phyloP scores from a whole-genome alignment of 2,329 filamentous ascomycete genomes.

The Sporothrix luriei region DNA sequence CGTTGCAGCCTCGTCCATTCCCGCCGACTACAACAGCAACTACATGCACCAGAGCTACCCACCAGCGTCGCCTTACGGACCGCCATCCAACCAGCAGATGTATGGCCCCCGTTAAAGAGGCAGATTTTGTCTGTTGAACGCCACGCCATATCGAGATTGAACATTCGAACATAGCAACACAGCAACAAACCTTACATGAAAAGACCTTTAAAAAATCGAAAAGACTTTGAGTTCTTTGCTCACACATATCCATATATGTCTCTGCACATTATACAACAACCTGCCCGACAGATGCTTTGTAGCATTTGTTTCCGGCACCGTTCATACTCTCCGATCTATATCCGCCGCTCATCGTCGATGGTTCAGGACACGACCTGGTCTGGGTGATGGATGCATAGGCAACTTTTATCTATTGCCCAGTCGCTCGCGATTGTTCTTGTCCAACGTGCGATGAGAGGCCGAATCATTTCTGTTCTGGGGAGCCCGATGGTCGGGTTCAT shows the following conservation, averaged over 20 bases:
- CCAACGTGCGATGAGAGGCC: background rate
- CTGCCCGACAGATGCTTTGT: background rate
- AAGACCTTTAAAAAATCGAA: background rate
- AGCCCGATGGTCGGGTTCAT: conserved; percentile 18
- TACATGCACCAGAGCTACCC: conserved; percentile 62
- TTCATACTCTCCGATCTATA: background rate
- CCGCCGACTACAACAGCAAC: conserved; percentile 58
- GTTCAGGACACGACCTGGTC: background rate
- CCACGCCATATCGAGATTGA: background rate
- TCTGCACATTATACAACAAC: conserved; percentile 43
- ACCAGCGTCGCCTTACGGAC: conserved; percentile 61
- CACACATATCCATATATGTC: background rate
- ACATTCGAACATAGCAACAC: background rate
- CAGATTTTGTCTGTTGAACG: too few species aligned
- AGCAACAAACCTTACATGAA: background rate
- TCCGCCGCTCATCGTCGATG: background rate
- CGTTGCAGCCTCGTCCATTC: conserved; percentile 57
- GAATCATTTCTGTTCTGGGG: background rate
- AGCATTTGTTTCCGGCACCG: background rate
- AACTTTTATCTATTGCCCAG: background rate
- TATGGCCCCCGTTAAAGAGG: conserved; percentile 54
- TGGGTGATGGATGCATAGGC: background rate
- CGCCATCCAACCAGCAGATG: conserved; percentile 59
- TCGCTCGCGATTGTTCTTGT: background rate
- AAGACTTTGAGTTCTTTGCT: background rate